Conservation (phyloP, 139 green algal genomes). For the Chlorella ohadii region DNA sequence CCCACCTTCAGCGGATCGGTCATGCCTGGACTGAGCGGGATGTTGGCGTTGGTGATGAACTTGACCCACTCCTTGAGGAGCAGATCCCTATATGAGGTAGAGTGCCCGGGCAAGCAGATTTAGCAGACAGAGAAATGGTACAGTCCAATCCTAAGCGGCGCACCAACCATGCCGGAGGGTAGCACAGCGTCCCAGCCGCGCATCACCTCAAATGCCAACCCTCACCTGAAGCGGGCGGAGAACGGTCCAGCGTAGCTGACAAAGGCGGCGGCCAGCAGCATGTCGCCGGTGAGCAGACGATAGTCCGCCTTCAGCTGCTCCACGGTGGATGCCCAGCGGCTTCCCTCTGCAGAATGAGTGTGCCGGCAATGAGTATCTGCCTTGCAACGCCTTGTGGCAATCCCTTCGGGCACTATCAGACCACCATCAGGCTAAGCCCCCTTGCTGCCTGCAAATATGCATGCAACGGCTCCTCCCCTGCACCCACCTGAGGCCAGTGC, state of each 20-base stretch:
- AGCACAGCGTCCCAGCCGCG: too few relatives aligned
- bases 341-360: constrained; percentile 32
- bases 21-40: constrained; percentile 68
- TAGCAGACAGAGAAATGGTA: too few relatives aligned
- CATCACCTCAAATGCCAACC: too few relatives aligned
- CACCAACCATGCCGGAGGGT: too few relatives aligned
- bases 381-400: too few relatives aligned
- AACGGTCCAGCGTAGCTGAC: constrained; percentile 91
- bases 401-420: too few relatives aligned
- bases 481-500: constrained; percentile 82
- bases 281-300: constrained; percentile 74
- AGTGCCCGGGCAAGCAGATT: too few relatives aligned
- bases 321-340: constrained; percentile 87
- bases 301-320: constrained; percentile 66
- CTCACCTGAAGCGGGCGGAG: constrained; percentile 69
- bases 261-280: constrained; percentile 86
- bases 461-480: too few relatives aligned
- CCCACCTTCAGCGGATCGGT: constrained; percentile 39
- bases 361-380: too few relatives aligned
- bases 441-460: too few relatives aligned
- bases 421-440: too few relatives aligned
- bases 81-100: constrained; percentile 18
- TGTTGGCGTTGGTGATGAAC: not conserved
- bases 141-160: too few relatives aligned
- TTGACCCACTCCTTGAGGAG: constrained; percentile 25